Conservation (phyloP, 164 flowering plant genomes). For the Vitis labrusca region DNA sequence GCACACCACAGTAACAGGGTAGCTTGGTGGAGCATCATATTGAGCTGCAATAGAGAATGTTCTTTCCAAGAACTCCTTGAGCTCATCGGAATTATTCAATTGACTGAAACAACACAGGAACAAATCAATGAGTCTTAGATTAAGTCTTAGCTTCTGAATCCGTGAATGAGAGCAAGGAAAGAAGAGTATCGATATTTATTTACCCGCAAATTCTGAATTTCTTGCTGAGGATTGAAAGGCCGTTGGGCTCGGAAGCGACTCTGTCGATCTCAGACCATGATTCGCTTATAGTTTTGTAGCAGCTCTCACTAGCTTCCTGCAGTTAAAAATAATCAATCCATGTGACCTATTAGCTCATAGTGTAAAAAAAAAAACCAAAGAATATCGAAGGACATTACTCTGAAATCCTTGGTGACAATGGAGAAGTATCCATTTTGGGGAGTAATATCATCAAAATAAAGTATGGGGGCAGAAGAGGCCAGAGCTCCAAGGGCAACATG, state of each 20-base stretch:
- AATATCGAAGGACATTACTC: constrained; percentile 7
- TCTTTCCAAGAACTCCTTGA: constrained; percentile 17
- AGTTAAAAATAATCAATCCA: neutral
- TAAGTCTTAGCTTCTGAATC: no score
- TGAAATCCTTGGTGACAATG: constrained; percentile 33
- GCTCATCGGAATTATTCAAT: constrained; percentile 4
- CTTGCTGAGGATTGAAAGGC: constrained; percentile 29
- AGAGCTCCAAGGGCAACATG: constrained; percentile 41
- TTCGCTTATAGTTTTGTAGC: constrained; percentile 30
- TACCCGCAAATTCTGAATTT: constrained; percentile 42
- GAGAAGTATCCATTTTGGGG: constrained; percentile 30
- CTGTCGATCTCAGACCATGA: constrained; percentile 40
- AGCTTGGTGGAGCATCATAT: constrained; percentile 18
- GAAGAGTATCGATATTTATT: neutral
- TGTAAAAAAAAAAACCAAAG: neutral
- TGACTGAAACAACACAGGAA: constrained; percentile 5
- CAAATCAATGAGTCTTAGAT: neutral
- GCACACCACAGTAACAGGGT: constrained; percentile 23
- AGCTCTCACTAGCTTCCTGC: constrained; percentile 41
- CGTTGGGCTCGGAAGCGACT: constrained; percentile 25
- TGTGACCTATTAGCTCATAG: neutral
- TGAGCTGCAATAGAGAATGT: constrained; percentile 29
- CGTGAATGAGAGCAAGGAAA: no score
- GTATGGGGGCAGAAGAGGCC: constrained; percentile 43
- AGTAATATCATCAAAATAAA: constrained; percentile 25